These are phyloP conservation scores for Syzygium jambos DNA, from an alignment of 345 rosid genomes.

Conservation along the genomic window DNA sequence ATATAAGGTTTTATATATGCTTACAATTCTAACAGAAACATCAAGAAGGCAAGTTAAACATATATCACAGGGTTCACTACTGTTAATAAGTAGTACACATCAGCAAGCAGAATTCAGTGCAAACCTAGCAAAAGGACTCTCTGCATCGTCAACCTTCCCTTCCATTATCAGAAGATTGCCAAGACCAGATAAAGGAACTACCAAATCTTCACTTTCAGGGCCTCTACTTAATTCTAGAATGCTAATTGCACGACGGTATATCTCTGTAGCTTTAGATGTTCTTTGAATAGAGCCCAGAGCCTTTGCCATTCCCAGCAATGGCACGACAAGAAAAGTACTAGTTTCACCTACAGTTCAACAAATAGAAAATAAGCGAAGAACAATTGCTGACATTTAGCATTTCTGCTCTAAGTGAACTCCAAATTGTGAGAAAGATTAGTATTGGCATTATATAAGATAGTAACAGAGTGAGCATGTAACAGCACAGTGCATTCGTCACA, in stretches of 20 bases:
- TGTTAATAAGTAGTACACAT: background rate
- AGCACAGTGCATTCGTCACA: background rate
- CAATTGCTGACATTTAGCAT: background rate
- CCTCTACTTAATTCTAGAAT: slow-evolving; percentile 67
- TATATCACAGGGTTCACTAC: background rate
- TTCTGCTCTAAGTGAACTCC: background rate
- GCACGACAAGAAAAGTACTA: slow-evolving; percentile 50
- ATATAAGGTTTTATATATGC: slow-evolving; percentile 49
- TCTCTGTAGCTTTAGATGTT: slow-evolving; percentile 40
- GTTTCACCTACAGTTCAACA: slow-evolving; percentile 31
- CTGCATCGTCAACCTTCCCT: slow-evolving; percentile 60
- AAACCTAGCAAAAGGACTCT: slow-evolving; percentile 53
- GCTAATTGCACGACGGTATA: slow-evolving; percentile 39
- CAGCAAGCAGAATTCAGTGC: background rate
- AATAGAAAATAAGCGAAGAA: background rate
- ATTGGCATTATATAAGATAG: background rate
- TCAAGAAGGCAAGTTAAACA: slow-evolving; percentile 5
- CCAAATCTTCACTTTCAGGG: slow-evolving; percentile 62
- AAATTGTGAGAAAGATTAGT: background rate
- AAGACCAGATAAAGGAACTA: slow-evolving; percentile 54
- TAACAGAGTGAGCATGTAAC: background rate
- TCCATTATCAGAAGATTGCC: slow-evolving; percentile 73
- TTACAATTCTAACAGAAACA: slow-evolving; percentile 34
- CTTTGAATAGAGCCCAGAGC: slow-evolving; percentile 52
- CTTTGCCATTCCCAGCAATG: slow-evolving; percentile 80